Conservation (phyloP, 176 grass and related monocot genomes). For the Cenchrus fungigraminus region DNA sequence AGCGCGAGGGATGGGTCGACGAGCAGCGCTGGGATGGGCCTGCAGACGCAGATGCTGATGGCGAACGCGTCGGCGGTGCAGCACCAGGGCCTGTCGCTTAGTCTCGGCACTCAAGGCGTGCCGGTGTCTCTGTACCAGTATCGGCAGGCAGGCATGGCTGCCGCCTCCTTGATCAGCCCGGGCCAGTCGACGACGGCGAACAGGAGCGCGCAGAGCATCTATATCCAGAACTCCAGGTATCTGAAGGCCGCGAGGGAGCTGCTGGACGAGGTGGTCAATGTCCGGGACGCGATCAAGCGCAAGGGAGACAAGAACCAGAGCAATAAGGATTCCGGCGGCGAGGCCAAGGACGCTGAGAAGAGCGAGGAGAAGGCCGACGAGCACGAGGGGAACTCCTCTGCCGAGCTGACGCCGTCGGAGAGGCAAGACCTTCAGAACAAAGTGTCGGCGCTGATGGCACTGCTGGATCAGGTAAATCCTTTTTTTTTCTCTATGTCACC, state of each 20-base stretch:
- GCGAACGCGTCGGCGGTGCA: constrained; percentile 52
- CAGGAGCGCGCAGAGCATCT: constrained; percentile 48
- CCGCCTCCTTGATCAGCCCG: constrained; percentile 44
- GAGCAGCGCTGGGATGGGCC: constrained; percentile 46
- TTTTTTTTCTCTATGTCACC: not conserved
- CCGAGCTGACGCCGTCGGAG: constrained; percentile 76
- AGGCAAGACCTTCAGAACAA: constrained; percentile 97
- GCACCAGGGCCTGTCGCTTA: constrained; percentile 81
- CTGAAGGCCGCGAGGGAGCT: constrained; percentile 74
- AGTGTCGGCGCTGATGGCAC: constrained; percentile 74
- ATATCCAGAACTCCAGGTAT: constrained; percentile 74
- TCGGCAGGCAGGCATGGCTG: constrained; percentile 44
- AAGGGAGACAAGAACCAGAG: constrained; percentile 55
- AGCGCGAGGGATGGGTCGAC: constrained; percentile 13
- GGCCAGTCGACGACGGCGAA: constrained; percentile 45
- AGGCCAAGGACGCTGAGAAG: constrained; percentile 61
- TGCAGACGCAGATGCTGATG: constrained; percentile 69
- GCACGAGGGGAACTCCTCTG: constrained; percentile 42
- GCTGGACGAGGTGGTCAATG: constrained; percentile 79
- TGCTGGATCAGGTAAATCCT: constrained; percentile 79
- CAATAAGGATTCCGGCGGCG: constrained; percentile 49
- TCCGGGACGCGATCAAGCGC: constrained; percentile 64
- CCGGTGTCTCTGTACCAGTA: constrained; percentile 79
- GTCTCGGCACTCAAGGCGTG: constrained; percentile 72
- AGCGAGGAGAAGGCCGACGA: constrained; percentile 56